Conservation (phyloP, 192 early-diverging fungal genomes). For the Chytriomyces hyalinus region DNA sequence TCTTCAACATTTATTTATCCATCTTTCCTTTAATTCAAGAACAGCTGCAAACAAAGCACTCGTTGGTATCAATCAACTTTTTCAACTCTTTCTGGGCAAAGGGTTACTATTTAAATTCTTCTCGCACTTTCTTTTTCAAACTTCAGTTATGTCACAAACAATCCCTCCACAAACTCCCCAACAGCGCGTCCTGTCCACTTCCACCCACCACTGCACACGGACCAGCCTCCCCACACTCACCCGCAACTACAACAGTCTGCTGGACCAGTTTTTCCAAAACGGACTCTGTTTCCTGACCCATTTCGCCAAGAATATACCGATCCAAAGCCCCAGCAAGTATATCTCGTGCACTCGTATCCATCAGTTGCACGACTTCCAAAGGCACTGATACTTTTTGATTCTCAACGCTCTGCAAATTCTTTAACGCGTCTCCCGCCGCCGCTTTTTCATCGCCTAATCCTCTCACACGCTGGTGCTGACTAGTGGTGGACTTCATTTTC, state of each 20-base stretch:
- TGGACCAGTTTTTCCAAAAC: conserved; percentile 19
- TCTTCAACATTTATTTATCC: no score
- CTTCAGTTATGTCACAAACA: neutral
- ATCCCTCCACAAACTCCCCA: conserved; percentile 8
- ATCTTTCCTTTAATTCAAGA: no score
- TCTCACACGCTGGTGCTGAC: neutral
- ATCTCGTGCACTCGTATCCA: conserved; percentile 8
- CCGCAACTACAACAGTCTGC: conserved; percentile 1
- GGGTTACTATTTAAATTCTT: no score
- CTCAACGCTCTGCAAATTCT: neutral
- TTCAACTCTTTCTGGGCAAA: no score
- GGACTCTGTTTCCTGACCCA: conserved; percentile 14
- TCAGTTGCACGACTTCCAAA: neutral
- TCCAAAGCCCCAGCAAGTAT: conserved; percentile 10
- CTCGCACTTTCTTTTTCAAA: no score
- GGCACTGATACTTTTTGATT: neutral
- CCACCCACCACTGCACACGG: neutral
- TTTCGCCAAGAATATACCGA: neutral
- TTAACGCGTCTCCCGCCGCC: neutral
- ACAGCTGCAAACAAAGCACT: no score
- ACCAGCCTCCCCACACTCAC: neutral
- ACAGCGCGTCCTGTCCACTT: neutral
- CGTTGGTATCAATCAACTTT: no score
- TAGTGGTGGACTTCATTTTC: neutral
- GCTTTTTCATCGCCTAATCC: neutral